Conservation (phyloP, 2,329 filamentous ascomycete genomes). For the Fusarium irregulare region DNA sequence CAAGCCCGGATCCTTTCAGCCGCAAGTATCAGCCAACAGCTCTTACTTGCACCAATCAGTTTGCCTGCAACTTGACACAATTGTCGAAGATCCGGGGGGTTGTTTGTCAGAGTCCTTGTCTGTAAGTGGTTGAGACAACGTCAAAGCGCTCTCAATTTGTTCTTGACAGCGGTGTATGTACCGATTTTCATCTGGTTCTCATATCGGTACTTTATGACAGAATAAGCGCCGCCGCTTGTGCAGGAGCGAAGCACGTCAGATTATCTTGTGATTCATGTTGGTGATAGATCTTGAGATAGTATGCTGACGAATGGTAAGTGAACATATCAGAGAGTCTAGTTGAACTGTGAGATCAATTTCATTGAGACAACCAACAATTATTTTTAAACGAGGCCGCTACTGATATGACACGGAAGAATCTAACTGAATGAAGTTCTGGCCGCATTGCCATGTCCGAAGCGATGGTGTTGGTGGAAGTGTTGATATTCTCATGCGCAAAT, state of each 20-base stretch:
- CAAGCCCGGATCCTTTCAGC: neutral
- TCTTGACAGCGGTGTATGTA: neutral
- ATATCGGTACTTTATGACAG: neutral
- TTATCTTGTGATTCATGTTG: slow-evolving; percentile 22
- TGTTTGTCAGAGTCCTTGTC: slow-evolving; percentile 13
- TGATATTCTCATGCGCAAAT: neutral
- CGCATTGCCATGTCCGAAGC: neutral
- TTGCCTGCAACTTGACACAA: neutral
- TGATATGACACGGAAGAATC: neutral
- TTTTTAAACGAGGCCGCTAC: neutral
- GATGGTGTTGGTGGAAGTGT: neutral
- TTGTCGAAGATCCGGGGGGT: neutral
- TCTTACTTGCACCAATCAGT: neutral
- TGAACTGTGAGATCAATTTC: neutral
- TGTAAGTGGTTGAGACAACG: neutral
- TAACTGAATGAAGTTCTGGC: neutral
- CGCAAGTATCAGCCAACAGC: neutral
- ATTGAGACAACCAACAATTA: neutral
- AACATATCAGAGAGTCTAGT: neutral
- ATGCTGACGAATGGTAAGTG: neutral
- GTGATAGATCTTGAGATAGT: neutral
- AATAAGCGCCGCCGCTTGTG: neutral
- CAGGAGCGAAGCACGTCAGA: neutral
- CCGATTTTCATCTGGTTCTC: neutral
- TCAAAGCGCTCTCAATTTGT: neutral